Percentiles rank a stretch among this genome's conserved stretches.
Conservation (phyloP, 345 rosid genomes). For the Diplotaxis tenuifolia region DNA sequence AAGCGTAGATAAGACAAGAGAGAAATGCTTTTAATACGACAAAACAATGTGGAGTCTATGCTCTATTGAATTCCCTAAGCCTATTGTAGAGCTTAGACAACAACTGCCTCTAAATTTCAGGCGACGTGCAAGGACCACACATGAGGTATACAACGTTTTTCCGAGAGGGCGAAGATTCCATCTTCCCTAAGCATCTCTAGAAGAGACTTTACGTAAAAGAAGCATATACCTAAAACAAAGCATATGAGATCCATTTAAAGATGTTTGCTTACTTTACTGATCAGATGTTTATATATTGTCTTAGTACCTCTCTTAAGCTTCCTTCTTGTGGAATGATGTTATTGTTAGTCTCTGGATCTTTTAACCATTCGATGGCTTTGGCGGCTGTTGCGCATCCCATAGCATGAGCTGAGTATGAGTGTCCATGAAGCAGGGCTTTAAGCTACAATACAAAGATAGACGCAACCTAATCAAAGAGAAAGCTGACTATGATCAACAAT, state of each 20-base stretch:
- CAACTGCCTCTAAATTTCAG: slow-evolving; percentile 55
- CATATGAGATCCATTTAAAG: background rate
- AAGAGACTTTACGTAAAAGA: slow-evolving; percentile 64
- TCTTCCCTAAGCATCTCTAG: slow-evolving; percentile 66
- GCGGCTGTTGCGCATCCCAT: slow-evolving; percentile 87
- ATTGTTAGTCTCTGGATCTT: slow-evolving; percentile 67
- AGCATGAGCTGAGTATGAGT: slow-evolving; percentile 90
- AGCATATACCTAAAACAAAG: slow-evolving; percentile 61
- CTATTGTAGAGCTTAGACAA: slow-evolving; percentile 56
- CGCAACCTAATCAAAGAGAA: background rate
- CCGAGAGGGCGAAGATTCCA: slow-evolving; percentile 86
- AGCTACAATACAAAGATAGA: slow-evolving; percentile 46
- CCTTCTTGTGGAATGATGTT: slow-evolving; percentile 52
- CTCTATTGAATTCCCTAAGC: slow-evolving; percentile 49
- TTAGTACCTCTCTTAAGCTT: slow-evolving; percentile 67
- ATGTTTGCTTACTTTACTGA: background rate
- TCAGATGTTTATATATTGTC: too few species aligned
- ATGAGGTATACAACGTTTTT: slow-evolving; percentile 82
- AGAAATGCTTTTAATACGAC: background rate
- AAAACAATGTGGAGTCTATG: slow-evolving; percentile 1
- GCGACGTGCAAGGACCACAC: slow-evolving; percentile 83
- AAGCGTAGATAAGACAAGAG: background rate
- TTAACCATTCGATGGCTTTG: slow-evolving; percentile 82
- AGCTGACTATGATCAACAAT: background rate
- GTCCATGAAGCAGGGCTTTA: slow-evolving; percentile 90